phyloP scores from a whole-genome alignment of 2,329 filamentous ascomycete genomes.

The Chaetomiaceae sp. region DNA sequence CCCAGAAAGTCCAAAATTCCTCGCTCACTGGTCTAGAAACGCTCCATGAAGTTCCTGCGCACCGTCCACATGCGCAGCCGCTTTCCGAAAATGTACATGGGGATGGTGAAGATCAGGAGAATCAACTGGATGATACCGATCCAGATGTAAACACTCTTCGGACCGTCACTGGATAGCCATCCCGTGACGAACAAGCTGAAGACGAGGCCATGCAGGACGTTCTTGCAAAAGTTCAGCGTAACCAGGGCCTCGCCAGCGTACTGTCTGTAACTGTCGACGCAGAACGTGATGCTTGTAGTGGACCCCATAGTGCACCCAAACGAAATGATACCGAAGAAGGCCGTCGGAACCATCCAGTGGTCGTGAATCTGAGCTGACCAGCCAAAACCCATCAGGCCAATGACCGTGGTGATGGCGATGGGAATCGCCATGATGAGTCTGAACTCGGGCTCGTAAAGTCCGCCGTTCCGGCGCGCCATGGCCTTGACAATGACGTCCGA shows the following conservation, averaged over 20 bases:
- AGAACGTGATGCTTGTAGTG: conserved; percentile 90
- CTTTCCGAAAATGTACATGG: conserved; percentile 94
- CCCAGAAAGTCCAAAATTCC: neutral
- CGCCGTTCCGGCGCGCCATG: conserved; percentile 83
- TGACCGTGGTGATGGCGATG: conserved; percentile 69
- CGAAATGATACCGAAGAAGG: conserved; percentile 88
- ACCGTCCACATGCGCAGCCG: conserved; percentile 91
- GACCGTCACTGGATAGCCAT: conserved; percentile 73
- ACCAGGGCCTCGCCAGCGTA: conserved; percentile 93
- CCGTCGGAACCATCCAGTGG: conserved; percentile 83
- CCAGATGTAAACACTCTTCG: conserved; percentile 73
- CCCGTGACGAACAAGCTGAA: conserved; percentile 83
- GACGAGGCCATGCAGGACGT: conserved; percentile 82
- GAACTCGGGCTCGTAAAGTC: conserved; percentile 92
- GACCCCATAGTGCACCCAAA: conserved; percentile 89
- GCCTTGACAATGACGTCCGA: conserved; percentile 78
- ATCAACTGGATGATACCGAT: conserved; percentile 82
- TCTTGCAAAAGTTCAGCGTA: conserved; percentile 92
- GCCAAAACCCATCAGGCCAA: conserved; percentile 93
- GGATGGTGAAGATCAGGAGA: conserved; percentile 69
- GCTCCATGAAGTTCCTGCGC: conserved; percentile 80
- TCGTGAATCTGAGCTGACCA: conserved; percentile 77
- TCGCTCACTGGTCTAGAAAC: conserved; percentile 30
- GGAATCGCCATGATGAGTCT: conserved; percentile 82
- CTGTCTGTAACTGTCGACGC: conserved; percentile 86